Conservation (phyloP, 2,329 filamentous ascomycete species). For the Alternaria ethzedia region DNA sequence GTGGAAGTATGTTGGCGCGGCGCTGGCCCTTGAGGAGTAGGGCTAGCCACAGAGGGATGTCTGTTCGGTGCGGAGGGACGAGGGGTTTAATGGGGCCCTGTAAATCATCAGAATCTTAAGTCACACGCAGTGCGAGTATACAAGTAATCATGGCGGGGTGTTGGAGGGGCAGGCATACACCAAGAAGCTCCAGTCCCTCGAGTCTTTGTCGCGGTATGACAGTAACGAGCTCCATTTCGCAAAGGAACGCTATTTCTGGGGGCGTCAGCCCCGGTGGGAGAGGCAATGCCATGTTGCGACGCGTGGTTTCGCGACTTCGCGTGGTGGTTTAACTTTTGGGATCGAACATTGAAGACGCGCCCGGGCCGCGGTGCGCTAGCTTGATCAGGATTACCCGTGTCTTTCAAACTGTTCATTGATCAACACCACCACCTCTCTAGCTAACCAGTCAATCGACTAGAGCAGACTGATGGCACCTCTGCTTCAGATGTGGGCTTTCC, state of each 20-base stretch:
- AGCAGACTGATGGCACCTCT: conserved; percentile 26
- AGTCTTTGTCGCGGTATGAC: conserved; percentile 90
- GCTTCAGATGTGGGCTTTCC: conserved; percentile 31
- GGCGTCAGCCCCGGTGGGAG: conserved; percentile 75
- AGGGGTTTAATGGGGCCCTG: conserved; percentile 81
- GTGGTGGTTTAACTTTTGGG: conserved; percentile 14
- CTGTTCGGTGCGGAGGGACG: conserved; percentile 78
- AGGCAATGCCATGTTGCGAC: conserved; percentile 63
- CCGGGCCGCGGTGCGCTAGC: conserved; percentile 22
- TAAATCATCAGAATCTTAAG: conserved; percentile 16
- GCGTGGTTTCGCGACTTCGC: conserved; percentile 29
- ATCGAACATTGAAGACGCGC: conserved; percentile 8
- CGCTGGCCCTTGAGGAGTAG: conserved; percentile 93
- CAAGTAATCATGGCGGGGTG: conserved; percentile 28
- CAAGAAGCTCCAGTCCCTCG: conserved; percentile 82
- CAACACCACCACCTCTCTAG: not conserved
- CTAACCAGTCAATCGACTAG: not conserved
- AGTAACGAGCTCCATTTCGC: conserved; percentile 96
- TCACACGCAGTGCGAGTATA: not conserved
- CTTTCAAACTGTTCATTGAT: not conserved
- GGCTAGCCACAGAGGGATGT: conserved; percentile 91
- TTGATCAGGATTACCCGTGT: conserved; percentile 16
- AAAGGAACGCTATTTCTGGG: conserved; percentile 89
- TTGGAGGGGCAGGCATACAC: conserved; percentile 66
- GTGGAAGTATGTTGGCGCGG: conserved; percentile 89